These are phyloP conservation scores for Brachypodium distachyon DNA, from an alignment of 202 grass and related monocot genomes.

Conservation along the genomic window DNA sequence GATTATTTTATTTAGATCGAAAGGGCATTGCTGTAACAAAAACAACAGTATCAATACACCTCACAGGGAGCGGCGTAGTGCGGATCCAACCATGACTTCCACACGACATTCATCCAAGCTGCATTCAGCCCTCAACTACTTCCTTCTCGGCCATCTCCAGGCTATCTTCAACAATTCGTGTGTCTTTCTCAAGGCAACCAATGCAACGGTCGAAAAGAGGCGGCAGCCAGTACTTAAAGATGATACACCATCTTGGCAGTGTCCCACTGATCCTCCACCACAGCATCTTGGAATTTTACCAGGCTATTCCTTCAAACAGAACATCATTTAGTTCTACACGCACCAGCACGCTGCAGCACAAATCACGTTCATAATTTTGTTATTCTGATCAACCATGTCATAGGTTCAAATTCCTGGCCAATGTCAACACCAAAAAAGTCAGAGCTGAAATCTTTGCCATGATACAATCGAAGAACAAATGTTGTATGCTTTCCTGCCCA, in stretches of 20 bases:
- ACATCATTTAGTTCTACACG: neutral
- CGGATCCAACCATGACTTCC: neutral
- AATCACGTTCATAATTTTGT: no score
- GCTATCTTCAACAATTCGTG: neutral
- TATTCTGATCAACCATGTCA: no score
- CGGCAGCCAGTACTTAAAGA: neutral
- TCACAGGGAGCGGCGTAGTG: neutral
- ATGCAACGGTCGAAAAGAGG: neutral
- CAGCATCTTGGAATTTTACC: neutral
- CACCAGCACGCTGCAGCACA: neutral
- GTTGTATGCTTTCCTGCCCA: neutral
- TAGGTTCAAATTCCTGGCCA: neutral
- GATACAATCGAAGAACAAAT: neutral
- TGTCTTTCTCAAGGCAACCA: neutral
- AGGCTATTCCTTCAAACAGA: neutral
- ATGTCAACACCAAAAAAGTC: neutral
- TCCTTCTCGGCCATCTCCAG: neutral
- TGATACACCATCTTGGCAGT: neutral
- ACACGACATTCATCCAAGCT: neutral
- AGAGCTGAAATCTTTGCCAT: neutral
- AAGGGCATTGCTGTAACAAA: neutral
- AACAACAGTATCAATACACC: neutral
- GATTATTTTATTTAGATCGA: neutral
- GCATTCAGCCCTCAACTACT: neutral
- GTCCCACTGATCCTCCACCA: neutral